Percentiles rank a stretch among this genome's conserved stretches.
Conservation (phyloP, 1,284 basidiomycete genomes). For the Cutaneotrichosporon spelunceum region DNA sequence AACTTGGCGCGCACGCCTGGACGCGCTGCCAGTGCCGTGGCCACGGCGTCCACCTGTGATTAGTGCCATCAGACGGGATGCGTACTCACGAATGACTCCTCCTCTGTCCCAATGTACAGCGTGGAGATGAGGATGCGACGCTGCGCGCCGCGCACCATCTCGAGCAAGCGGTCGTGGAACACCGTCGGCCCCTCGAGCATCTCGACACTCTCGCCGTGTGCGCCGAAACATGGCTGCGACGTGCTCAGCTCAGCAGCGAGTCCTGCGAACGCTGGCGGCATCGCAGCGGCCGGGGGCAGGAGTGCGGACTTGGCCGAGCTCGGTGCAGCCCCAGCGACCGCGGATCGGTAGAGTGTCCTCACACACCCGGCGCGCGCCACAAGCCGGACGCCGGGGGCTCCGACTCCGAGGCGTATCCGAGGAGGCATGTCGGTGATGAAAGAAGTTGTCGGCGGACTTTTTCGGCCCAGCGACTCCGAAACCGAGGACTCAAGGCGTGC, state of each 20-base stretch:
- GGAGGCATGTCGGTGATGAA: constrained; percentile 2
- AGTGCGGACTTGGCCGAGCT: neutral
- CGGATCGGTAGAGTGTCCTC: neutral
- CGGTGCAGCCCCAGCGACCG: neutral
- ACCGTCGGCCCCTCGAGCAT: constrained; percentile 52
- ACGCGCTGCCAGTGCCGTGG: constrained; percentile 60
- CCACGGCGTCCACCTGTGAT: constrained; percentile 64
- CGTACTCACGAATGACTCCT: constrained; percentile 62
- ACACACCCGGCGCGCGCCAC: neutral
- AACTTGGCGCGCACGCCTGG: constrained; percentile 67
- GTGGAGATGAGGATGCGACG: constrained; percentile 80
- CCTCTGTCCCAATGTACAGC: constrained; percentile 71
- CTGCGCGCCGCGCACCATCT: constrained; percentile 69
- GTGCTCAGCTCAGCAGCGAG: constrained; percentile 32
- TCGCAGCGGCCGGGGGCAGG: constrained; percentile 1
- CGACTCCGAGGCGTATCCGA: neutral
- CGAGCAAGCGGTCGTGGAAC: constrained; percentile 53
- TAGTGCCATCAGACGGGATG: neutral
- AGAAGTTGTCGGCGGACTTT: constrained; percentile 9
- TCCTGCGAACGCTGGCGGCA: constrained; percentile 29
- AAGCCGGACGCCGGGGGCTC: neutral
- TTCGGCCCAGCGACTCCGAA: constrained; percentile 12
- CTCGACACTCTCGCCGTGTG: constrained; percentile 30
- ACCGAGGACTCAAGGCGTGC: neutral
- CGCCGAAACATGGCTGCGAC: constrained; percentile 51